These are phyloP conservation scores for Phytophthora quininea DNA, from an alignment of 352 stramenopile genomes.

Conservation along the genomic window DNA sequence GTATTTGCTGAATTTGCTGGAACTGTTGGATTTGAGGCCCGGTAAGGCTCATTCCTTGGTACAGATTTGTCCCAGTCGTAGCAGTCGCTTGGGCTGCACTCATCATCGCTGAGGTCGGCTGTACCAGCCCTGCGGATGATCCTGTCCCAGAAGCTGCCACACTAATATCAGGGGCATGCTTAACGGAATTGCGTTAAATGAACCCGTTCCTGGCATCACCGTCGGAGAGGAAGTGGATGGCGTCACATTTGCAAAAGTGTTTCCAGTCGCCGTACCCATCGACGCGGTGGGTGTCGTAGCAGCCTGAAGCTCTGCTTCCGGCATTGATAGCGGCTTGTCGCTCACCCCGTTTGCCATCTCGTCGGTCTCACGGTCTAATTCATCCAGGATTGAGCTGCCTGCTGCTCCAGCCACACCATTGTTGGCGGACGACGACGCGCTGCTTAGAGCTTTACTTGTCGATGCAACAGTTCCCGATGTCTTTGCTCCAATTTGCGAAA, in stretches of 20 bases:
- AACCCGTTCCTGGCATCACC: constrained; percentile 19
- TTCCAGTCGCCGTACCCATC: constrained; percentile 31
- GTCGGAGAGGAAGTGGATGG: constrained; percentile 26
- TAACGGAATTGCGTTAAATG: constrained; percentile 63
- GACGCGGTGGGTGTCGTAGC: constrained; percentile 38
- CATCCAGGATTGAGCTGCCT: constrained; percentile 83
- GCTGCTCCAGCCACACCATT: constrained; percentile 33
- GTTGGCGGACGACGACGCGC: constrained; percentile 10
- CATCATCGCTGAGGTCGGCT: constrained; percentile 46
- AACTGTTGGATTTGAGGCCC: constrained; percentile 82
- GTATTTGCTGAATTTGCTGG: constrained; percentile 87
- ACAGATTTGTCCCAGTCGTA: constrained; percentile 52
- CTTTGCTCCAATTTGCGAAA: constrained; percentile 45
- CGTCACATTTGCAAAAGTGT: constrained; percentile 35
- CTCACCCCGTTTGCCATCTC: constrained; percentile 87
- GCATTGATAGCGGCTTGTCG: constrained; percentile 85
- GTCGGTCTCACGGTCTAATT: constrained; percentile 84
- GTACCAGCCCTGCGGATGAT: constrained; percentile 47
- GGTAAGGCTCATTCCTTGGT: constrained; percentile 82
- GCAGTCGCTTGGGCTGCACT: constrained; percentile 38
- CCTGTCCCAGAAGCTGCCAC: constrained; percentile 27
- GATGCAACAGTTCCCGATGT: constrained; percentile 23
- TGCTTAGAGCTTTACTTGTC: constrained; percentile 26
- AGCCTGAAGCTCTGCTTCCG: constrained; percentile 75
- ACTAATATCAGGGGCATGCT: constrained; percentile 67